A percentile compares a stretch with the other conserved stretches of the same genome.
Evolutionary conservation across 768 basidiomycete genomes (phyloP).

Genomic region (Gymnopilus junonius): DNA sequence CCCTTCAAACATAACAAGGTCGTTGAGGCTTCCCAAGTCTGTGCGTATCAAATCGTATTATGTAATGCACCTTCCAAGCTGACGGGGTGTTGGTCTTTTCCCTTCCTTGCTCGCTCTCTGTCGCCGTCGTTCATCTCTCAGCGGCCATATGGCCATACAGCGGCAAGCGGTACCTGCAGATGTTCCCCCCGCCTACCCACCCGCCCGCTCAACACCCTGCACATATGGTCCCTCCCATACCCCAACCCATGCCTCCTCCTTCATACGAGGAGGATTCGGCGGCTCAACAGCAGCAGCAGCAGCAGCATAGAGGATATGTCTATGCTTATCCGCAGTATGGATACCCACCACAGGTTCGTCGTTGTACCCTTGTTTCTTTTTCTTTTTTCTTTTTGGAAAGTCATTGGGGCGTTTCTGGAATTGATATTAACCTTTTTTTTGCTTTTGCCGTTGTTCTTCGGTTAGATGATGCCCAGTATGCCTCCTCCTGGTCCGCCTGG

Average conservation of each 20-base stretch:
- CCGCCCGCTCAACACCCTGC: slow-evolving; percentile 67
- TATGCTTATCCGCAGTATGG: slow-evolving; percentile 79
- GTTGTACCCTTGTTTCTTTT: too few species aligned
- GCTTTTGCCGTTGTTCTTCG: too few species aligned
- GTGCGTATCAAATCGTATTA: slow-evolving; percentile 49
- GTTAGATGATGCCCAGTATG: slow-evolving; percentile 86
- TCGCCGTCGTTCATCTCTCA: too few species aligned
- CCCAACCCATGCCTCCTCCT: slow-evolving; percentile 72
- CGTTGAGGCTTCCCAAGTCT: slow-evolving; percentile 69
- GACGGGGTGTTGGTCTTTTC: background rate
- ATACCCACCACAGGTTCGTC: slow-evolving; percentile 74
- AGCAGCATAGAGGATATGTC: slow-evolving; percentile 54
- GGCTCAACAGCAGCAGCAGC: slow-evolving; percentile 30
- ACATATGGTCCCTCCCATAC: slow-evolving; percentile 69
- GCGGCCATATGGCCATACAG: slow-evolving; percentile 86
- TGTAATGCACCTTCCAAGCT: background rate
- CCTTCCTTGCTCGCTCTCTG: slow-evolving; percentile 4
- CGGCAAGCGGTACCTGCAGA: slow-evolving; percentile 82
- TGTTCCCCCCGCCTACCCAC: slow-evolving; percentile 72
- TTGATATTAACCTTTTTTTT: background rate
- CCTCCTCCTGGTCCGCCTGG: slow-evolving; percentile 77
- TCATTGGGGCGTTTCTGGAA: background rate
- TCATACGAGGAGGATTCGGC: slow-evolving; percentile 82
- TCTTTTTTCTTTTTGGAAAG: background rate
- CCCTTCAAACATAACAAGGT: slow-evolving; percentile 92